Percentiles rank a stretch among this genome's conserved stretches.
These are phyloP conservation scores for Stephanocyclus meneghinianus DNA, from an alignment of 352 stramenopile genomes.

Conservation along the genomic window DNA sequence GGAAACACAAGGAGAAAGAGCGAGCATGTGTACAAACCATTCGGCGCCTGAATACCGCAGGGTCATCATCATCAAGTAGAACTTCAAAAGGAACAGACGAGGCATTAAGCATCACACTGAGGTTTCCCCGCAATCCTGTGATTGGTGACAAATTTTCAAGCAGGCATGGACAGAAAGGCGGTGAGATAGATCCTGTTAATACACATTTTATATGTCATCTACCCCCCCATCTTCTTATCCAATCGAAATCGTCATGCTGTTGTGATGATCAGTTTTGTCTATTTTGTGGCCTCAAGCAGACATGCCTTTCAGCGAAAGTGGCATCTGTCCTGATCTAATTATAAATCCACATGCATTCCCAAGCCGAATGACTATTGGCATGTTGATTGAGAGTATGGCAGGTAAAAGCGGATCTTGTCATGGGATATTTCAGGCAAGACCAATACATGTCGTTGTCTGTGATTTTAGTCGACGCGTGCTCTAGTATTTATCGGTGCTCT, in stretches of 20 bases:
- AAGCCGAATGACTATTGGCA: slow-evolving; percentile 98
- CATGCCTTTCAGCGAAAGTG: slow-evolving; percentile 99
- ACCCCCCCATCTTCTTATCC: not conserved
- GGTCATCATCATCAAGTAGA: slow-evolving; percentile 43
- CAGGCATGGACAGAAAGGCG: slow-evolving; percentile 98
- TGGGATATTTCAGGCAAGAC: slow-evolving; percentile 86
- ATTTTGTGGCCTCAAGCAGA: slow-evolving; percentile 98
- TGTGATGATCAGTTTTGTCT: slow-evolving; percentile 87
- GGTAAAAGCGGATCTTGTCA: slow-evolving; percentile 98
- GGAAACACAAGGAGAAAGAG: slow-evolving; percentile 98
- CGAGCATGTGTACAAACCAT: slow-evolving; percentile 96
- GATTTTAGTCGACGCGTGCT: too few relatives aligned
- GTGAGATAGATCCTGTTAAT: not conserved
- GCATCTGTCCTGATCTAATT: slow-evolving; percentile 98
- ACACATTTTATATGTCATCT: not conserved
- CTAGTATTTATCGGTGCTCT: not conserved
- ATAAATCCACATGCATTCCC: slow-evolving; percentile 98
- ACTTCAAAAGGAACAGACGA: slow-evolving; percentile 73
- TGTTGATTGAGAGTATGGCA: slow-evolving; percentile 99
- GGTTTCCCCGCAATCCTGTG: slow-evolving; percentile 97
- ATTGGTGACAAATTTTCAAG: slow-evolving; percentile 99
- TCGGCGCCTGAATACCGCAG: slow-evolving; percentile 71
- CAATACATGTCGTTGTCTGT: too few relatives aligned
- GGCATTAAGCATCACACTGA: slow-evolving; percentile 91
- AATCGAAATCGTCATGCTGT: not conserved